Evolutionary conservation across 2,329 filamentous ascomycete species (phyloP).

Genomic region (Aotearoamyces nothofagi): DNA sequence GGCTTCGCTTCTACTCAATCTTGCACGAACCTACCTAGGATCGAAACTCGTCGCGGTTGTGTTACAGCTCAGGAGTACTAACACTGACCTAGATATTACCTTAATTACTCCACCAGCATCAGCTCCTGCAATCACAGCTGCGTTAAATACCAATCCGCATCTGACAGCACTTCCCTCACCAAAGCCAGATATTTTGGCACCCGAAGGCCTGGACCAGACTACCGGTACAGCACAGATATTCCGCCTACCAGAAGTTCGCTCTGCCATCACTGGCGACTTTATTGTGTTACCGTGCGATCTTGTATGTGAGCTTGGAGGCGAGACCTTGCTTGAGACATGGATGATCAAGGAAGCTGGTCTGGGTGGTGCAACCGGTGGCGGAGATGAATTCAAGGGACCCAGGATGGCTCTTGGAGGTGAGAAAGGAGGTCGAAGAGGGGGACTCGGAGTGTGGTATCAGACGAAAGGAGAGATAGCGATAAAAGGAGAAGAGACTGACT

Average conservation of each 20-base stretch:
- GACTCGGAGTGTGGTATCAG: conserved; percentile 81
- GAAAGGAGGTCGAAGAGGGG: conserved; percentile 51
- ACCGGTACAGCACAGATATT: conserved; percentile 85
- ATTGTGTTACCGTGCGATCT: conserved; percentile 85
- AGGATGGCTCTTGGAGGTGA: conserved; percentile 36
- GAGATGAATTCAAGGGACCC: conserved; percentile 23
- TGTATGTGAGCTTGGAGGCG: conserved; percentile 76
- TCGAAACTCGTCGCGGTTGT: too few species aligned
- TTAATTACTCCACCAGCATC: conserved; percentile 51
- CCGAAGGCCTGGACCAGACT: conserved; percentile 60
- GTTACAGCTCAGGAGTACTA: conserved; percentile 1
- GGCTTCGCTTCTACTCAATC: too few species aligned
- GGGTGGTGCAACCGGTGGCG: conserved; percentile 39
- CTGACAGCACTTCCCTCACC: conserved; percentile 60
- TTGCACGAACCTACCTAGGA: too few species aligned
- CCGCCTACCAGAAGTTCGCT: conserved; percentile 65
- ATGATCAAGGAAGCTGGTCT: conserved; percentile 70
- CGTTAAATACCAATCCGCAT: conserved; percentile 63
- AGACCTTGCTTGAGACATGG: conserved; percentile 77
- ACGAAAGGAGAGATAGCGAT: conserved; percentile 63
- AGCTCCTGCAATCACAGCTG: conserved; percentile 48
- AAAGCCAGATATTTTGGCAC: conserved; percentile 61
- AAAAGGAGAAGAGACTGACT: conserved; percentile 88
- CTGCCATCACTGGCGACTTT: conserved; percentile 72
- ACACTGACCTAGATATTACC: conserved; percentile 34